Evolutionary conservation across 176 grass and related monocot genomes (phyloP), one percentile per base, ranked within the genome.

Genomic region (Aegilops longissima): DNA sequence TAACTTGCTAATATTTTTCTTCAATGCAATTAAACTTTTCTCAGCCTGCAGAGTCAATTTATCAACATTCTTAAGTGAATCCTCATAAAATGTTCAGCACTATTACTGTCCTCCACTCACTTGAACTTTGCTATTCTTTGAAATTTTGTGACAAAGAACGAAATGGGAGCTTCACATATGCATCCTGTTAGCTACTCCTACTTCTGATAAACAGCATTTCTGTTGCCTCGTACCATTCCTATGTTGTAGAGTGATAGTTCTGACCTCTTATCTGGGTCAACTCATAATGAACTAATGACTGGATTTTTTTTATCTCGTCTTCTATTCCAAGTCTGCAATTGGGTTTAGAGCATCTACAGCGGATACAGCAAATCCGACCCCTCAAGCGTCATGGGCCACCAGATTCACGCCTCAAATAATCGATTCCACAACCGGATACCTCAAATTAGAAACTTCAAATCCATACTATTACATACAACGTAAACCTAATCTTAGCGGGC

Each of bases 31-130:
- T n/a, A 74, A 35, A 7, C 25, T 86, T 52, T 63, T 85, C 8
- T n/a, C 61, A 77, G 30, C 18, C 45, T 27, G 5, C 21, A 77
- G 61, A 36, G 21, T 85, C 18, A 42, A 68, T 47, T 76, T 65
- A 76, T 70, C 38, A 86, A 47, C 66, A 51, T 44, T 86, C 40
- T 72, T 51, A 69, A 82, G 38, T 54, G 66, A n/a, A 71, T 52
- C 31, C 29, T 64, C 70, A 82, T 63, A 49, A 39, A 82, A 63
- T 21, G 29, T 31, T 39, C 44, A 77, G 16, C 39, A 74, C 49
- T 39, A 39, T 29, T 73, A 33, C 49, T 40, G 49, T 61, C 69
- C 58, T 76, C 31, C 10, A 83, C 35, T 33, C 54, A 64, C 27
- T 84, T 84, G 17, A 25, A 33, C 58, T 75, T 44, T 23, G 63